A percentile compares a stretch with the other conserved stretches of the same genome.
These are phyloP conservation scores for Pilobolus umbonatus DNA, from an alignment of 192 early-diverging fungal genomes.

Conservation along the genomic window DNA sequence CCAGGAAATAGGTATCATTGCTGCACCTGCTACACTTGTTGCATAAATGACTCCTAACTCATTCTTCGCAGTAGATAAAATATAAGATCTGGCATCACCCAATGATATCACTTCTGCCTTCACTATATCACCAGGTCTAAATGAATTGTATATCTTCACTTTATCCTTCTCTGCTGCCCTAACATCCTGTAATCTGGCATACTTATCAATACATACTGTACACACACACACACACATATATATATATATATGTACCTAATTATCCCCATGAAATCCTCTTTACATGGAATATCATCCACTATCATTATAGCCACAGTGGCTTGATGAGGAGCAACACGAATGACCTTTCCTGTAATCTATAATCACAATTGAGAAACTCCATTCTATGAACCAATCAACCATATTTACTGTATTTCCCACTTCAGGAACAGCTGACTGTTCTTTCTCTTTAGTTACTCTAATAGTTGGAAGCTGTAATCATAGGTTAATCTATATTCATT, in stretches of 20 bases:
- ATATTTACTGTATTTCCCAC: slow-evolving; percentile 57
- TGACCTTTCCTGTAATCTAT: slow-evolving; percentile 76
- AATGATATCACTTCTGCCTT: slow-evolving; percentile 82
- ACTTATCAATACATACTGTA: neutral
- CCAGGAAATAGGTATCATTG: slow-evolving; percentile 96
- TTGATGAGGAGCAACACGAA: slow-evolving; percentile 82
- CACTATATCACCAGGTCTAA: slow-evolving; percentile 93
- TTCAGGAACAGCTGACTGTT: slow-evolving; percentile 69
- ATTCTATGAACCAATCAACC: too few relatives aligned
- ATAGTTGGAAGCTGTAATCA: slow-evolving; percentile 43
- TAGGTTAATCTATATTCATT: neutral
- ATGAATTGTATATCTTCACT: slow-evolving; percentile 86
- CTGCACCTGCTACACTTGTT: slow-evolving; percentile 70
- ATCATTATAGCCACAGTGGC: slow-evolving; percentile 91
- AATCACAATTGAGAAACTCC: too few relatives aligned
- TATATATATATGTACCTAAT: slow-evolving; percentile 49
- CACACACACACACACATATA: neutral
- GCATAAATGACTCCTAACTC: slow-evolving; percentile 94
- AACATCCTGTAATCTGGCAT: slow-evolving; percentile 77
- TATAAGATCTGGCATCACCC: slow-evolving; percentile 89
- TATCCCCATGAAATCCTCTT: slow-evolving; percentile 86
- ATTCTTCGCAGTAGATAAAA: slow-evolving; percentile 87
- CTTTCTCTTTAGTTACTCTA: slow-evolving; percentile 56
- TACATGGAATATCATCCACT: slow-evolving; percentile 71
- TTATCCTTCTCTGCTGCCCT: slow-evolving; percentile 92